Evolutionary conservation across 2,329 filamentous ascomycete genomes (phyloP).

Genomic region (Botryosphaeria dothidea): DNA sequence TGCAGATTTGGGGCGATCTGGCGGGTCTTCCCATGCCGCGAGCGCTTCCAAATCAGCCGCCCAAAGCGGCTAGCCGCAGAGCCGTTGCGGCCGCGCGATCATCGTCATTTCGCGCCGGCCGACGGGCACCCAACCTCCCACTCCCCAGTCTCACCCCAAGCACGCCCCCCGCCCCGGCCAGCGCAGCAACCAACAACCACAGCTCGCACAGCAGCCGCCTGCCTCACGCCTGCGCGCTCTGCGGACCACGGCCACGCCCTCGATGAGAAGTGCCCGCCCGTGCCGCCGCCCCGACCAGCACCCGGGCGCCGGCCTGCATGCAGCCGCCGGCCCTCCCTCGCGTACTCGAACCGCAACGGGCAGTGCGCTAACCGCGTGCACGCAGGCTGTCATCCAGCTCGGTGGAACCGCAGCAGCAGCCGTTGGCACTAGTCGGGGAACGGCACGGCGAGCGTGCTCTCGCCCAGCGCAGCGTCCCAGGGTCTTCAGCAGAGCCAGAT

Average conservation of each 20-base stretch:
- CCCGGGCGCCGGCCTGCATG: constrained; percentile 1
- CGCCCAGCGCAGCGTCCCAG: constrained; percentile 12
- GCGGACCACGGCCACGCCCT: too few relatives aligned
- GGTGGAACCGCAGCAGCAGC: constrained; percentile 18
- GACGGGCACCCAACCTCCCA: background rate
- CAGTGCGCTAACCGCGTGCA: constrained; percentile 10
- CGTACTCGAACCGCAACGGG: constrained; percentile 9
- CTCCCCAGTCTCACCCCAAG: background rate
- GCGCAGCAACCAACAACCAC: constrained; percentile 5
- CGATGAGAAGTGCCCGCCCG: too few relatives aligned
- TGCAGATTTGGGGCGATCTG: constrained; percentile 16
- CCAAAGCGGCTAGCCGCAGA: constrained; percentile 2
- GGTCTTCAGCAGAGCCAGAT: constrained; percentile 19
- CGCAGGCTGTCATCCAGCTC: constrained; percentile 17
- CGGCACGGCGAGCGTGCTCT: constrained; percentile 15
- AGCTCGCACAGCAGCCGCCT: constrained; percentile 8
- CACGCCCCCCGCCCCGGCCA: background rate
- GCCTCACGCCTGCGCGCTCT: background rate
- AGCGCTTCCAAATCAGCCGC: constrained; percentile 13
- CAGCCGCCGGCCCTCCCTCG: constrained; percentile 14
- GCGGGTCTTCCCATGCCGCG: constrained; percentile 15
- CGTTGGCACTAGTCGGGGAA: constrained; percentile 18
- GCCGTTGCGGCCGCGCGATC: constrained; percentile 8
- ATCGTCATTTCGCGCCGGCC: constrained; percentile 12
- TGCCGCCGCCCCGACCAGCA: constrained; percentile 1